Evolutionary conservation across 179 eudicot genomes (phyloP).

Genomic region (Silene noctiflora): DNA sequence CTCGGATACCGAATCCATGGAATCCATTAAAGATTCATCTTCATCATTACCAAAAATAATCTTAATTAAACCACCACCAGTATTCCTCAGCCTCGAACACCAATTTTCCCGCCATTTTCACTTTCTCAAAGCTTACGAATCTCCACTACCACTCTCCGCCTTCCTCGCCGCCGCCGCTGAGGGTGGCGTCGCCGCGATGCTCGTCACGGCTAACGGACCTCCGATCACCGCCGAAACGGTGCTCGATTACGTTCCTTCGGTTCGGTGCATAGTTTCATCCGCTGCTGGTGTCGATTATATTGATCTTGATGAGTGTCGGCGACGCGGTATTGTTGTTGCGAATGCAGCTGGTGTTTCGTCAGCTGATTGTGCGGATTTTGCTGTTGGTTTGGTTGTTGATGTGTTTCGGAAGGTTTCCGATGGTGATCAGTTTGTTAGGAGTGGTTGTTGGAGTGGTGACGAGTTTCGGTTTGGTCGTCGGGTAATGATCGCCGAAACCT

Average conservation of each 20-base stretch:
- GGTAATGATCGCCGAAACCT: neutral
- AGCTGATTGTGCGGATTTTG: conserved; percentile 53
- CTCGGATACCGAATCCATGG: no score
- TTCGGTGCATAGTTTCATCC: conserved; percentile 50
- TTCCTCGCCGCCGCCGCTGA: conserved; percentile 39
- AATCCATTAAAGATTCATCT: conserved; percentile 9
- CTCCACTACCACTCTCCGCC: conserved; percentile 36
- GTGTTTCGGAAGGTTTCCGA: conserved; percentile 47
- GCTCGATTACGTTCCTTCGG: conserved; percentile 49
- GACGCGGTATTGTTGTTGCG: conserved; percentile 52
- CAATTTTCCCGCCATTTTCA: conserved; percentile 41
- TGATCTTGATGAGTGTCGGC: conserved; percentile 60
- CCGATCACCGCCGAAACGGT: conserved; percentile 33
- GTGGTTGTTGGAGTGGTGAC: conserved; percentile 45
- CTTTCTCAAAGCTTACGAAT: conserved; percentile 48
- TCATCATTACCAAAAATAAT: conserved; percentile 20
- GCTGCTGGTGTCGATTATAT: conserved; percentile 58
- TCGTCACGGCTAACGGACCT: conserved; percentile 26
- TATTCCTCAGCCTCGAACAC: conserved; percentile 20
- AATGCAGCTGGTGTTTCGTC: conserved; percentile 36
- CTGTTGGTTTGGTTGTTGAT: conserved; percentile 53
- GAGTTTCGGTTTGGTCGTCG: conserved; percentile 34
- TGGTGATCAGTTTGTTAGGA: conserved; percentile 47
- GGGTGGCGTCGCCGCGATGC: conserved; percentile 31
- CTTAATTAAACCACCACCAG: conserved; percentile 23